phyloP scores from a whole-genome alignment of 1,284 basidiomycete species.

The Takashimella tepidaria region DNA sequence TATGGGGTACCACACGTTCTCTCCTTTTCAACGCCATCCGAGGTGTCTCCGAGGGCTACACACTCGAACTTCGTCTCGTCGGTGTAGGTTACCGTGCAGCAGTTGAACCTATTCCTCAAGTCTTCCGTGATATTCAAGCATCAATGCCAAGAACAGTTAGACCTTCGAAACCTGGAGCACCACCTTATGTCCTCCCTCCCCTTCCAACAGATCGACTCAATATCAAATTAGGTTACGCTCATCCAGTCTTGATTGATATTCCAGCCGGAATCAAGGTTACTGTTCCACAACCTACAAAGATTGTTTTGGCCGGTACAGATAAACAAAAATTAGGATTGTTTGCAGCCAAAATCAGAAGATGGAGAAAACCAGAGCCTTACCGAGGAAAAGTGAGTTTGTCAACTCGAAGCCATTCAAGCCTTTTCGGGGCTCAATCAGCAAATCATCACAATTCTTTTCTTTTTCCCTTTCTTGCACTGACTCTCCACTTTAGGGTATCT shows the following conservation, averaged over 20 bases:
- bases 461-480: too few species aligned
- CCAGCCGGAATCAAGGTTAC: conserved; percentile 68
- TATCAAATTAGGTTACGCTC: conserved; percentile 88
- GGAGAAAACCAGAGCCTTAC: conserved; percentile 91
- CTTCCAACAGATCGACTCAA: conserved; percentile 53
- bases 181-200: conserved; percentile 16
- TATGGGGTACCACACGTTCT: conserved; percentile 91
- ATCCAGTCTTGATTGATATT: conserved; percentile 76
- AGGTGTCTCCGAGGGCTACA: conserved; percentile 86
- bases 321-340: conserved; percentile 71
- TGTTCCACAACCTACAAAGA: conserved; percentile 51
- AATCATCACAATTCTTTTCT: too few species aligned
- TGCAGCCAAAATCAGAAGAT: conserved; percentile 75
- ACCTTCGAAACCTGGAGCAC: conserved; percentile 18
- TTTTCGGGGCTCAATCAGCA: too few species aligned
- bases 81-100: conserved; percentile 91
- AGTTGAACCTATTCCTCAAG: conserved; percentile 73
- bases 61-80: conserved; percentile 75
- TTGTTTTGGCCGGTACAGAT: conserved; percentile 53
- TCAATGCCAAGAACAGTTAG: conserved; percentile 18
- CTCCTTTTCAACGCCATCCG: conserved; percentile 81
- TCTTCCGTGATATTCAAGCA: conserved; percentile 35
- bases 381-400: conserved; percentile 76
- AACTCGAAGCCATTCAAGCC: not conserved
- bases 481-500: conserved; percentile 66